phyloP scores from a whole-genome alignment of 208 protist species.

The Crithidia mellificae region DNA sequence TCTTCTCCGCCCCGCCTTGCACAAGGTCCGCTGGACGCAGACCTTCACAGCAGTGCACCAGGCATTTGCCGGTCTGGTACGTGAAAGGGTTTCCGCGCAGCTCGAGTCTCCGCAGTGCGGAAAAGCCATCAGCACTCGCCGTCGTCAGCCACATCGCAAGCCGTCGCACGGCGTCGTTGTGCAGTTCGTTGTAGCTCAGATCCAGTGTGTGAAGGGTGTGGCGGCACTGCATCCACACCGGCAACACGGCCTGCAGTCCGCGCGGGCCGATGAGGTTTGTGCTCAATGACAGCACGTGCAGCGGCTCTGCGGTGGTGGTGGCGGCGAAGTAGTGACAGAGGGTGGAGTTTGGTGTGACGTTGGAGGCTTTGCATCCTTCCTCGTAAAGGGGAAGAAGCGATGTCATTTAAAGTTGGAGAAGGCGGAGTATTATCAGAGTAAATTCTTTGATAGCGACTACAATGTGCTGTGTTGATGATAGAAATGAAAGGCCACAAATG shows the following conservation, averaged over 20 bases:
- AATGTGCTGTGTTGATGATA: too few species aligned
- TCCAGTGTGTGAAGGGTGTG: constrained; percentile 53
- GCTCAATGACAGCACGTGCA: constrained; percentile 44
- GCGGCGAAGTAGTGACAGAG: constrained; percentile 20
- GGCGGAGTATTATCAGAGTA: too few species aligned
- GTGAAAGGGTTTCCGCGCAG: constrained; percentile 68
- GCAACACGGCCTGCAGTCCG: constrained; percentile 43
- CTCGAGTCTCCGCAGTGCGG: constrained; percentile 48
- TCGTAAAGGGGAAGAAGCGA: constrained; percentile 31
- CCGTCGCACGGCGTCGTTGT: constrained; percentile 35
- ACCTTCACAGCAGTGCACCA: constrained; percentile 57
- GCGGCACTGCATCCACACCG: constrained; percentile 31
- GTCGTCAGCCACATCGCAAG: constrained; percentile 23
- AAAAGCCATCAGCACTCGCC: constrained; percentile 29
- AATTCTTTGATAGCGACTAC: too few species aligned
- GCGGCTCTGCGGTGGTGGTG: neutral
- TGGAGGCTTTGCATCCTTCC: constrained; percentile 13
- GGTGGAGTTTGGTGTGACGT: constrained; percentile 27
- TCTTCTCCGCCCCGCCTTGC: too few species aligned
- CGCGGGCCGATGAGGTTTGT: constrained; percentile 52
- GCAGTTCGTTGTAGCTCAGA: constrained; percentile 52
- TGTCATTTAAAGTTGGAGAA: too few species aligned
- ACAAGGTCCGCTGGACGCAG: too few species aligned
- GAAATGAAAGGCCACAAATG: too few species aligned
- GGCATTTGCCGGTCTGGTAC: constrained; percentile 56